Percentiles rank a stretch among this genome's conserved stretches.
Conservation (phyloP, 768 basidiomycete genomes). For the Infundibulicybe gibba region DNA sequence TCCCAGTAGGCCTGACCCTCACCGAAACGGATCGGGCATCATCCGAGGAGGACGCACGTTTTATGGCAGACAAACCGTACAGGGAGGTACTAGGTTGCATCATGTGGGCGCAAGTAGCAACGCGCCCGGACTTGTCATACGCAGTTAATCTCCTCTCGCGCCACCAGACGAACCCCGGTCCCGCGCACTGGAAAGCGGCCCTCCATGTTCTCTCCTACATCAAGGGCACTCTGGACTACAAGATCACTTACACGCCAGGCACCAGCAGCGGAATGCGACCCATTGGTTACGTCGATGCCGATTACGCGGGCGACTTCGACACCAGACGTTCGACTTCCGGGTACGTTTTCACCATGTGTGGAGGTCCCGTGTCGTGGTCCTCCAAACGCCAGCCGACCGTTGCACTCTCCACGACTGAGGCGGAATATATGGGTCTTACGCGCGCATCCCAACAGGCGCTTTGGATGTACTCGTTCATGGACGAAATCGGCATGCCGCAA, state of each 20-base stretch:
- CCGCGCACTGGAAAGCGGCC: slow-evolving; percentile 32
- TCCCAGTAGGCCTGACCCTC: slow-evolving; percentile 14
- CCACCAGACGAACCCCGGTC: slow-evolving; percentile 19
- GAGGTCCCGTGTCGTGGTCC: slow-evolving; percentile 21
- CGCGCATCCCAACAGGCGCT: slow-evolving; percentile 23
- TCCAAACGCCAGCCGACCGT: too few relatives aligned
- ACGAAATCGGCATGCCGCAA: slow-evolving; percentile 16
- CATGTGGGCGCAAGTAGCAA: slow-evolving; percentile 18
- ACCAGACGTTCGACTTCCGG: slow-evolving; percentile 18
- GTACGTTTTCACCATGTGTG: slow-evolving; percentile 18
- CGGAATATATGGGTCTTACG: slow-evolving; percentile 25
- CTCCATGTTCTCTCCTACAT: slow-evolving; percentile 31
- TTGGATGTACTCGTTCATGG: slow-evolving; percentile 24
- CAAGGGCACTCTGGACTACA: slow-evolving; percentile 23
- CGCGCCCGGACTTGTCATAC: slow-evolving; percentile 22
- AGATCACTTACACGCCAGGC: slow-evolving; percentile 14
- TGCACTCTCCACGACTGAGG: slow-evolving; percentile 14
- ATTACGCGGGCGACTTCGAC: slow-evolving; percentile 21
- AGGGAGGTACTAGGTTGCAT: slow-evolving; percentile 16
- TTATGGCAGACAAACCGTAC: slow-evolving; percentile 23
- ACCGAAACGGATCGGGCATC: slow-evolving; percentile 4
- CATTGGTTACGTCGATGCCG: slow-evolving; percentile 17
- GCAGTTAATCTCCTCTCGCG: slow-evolving; percentile 15
- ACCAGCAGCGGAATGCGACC: slow-evolving; percentile 2
- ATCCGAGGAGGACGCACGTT: slow-evolving; percentile 5